Percentiles rank a stretch among this genome's conserved stretches.
Conservation (phyloP, 345 rosid species). For the Arabis alpina region DNA sequence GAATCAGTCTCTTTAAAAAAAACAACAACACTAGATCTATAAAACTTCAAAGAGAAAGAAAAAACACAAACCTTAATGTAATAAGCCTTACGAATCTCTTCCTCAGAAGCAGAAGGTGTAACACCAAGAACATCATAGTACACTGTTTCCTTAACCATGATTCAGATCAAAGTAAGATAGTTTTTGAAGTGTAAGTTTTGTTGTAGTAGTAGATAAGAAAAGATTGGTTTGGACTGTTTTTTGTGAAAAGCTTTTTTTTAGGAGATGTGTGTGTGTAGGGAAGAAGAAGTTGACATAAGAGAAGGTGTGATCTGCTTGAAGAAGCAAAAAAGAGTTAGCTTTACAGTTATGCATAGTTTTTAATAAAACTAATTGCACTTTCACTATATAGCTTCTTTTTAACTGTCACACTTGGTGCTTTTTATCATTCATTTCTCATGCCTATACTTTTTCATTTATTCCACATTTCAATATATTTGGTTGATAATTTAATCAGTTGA, state of each 20-base stretch:
- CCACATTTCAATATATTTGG: not conserved
- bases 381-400: constrained; percentile 22
- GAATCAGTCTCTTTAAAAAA: not conserved
- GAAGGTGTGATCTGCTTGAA: constrained; percentile 32
- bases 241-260: constrained; percentile 31
- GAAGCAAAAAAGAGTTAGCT: constrained; percentile 24
- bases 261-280: constrained; percentile 19
- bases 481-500: not conserved
- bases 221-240: constrained; percentile 11
- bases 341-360: constrained; percentile 37
- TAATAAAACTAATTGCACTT: constrained; percentile 5
- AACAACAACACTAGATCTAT: constrained; percentile 10
- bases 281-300: constrained; percentile 33
- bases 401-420: constrained; percentile 40
- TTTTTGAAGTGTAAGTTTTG: too few relatives aligned
- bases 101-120: constrained; percentile 87
- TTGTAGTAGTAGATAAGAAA: constrained; percentile 26
- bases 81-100: constrained; percentile 94
- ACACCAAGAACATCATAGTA: constrained; percentile 98
- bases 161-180: constrained; percentile 16
- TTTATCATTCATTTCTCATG: constrained; percentile 32
- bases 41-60: not conserved
- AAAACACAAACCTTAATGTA: constrained; percentile 71
- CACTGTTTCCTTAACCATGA: constrained; percentile 70
- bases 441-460: constrained; percentile 4